phyloP scores from a whole-genome alignment of 305 asterid species.

The Ajuga reptans region DNA sequence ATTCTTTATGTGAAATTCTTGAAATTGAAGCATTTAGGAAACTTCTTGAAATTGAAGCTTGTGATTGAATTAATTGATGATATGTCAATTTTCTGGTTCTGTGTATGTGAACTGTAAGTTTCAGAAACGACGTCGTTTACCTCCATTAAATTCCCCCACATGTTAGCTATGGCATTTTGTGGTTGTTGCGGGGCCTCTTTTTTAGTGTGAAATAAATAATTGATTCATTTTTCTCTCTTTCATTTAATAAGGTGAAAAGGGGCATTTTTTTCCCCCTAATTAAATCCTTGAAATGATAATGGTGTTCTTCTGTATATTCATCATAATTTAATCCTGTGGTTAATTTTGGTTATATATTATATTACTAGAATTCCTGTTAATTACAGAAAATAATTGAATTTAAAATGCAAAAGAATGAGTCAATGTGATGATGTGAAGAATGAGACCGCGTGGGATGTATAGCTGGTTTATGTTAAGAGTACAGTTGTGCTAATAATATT shows the following conservation, averaged over 20 bases:
- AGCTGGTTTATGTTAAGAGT: constrained; percentile 27
- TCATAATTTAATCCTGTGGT: not conserved
- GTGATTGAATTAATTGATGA: constrained; percentile 18
- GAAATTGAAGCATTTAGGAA: constrained; percentile 7
- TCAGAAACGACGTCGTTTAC: not conserved
- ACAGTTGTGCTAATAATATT: constrained; percentile 24
- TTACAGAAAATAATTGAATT: not conserved
- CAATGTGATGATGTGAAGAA: constrained; percentile 23
- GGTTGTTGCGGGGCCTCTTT: constrained; percentile 22
- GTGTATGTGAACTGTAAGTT: constrained; percentile 8
- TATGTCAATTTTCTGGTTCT: not conserved
- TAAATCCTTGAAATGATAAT: constrained; percentile 8
- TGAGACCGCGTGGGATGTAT: constrained; percentile 23
- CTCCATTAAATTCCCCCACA: constrained; percentile 24
- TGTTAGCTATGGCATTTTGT: constrained; percentile 16
- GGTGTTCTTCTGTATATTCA: constrained; percentile 2
- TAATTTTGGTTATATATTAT: not conserved
- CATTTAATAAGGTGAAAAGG: constrained; percentile 1
- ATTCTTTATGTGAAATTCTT: constrained; percentile 11
- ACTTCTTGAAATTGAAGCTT: not conserved
- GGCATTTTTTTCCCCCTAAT: not conserved
- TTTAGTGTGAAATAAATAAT: constrained; percentile 9
- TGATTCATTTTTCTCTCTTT: not conserved
- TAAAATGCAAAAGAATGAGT: not conserved
- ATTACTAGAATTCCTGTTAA: not conserved